A percentile compares a stretch with the other conserved stretches of the same genome.
Conservation (phyloP, 805 yeast species). For the Myxozyma lipomycoides region DNA sequence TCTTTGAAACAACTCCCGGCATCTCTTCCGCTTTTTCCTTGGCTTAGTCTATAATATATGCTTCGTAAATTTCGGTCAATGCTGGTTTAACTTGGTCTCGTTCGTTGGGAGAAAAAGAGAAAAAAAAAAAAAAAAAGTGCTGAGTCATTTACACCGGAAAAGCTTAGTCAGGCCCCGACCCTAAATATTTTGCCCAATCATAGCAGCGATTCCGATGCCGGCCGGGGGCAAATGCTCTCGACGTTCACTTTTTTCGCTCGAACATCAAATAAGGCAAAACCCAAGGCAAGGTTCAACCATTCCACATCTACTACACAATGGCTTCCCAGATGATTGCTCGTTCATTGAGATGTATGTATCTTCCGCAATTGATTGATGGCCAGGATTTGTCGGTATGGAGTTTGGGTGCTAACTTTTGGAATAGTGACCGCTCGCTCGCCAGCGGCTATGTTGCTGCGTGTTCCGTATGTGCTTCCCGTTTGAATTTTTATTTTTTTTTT, state of each 20-base stretch:
- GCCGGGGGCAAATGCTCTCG: too few relatives aligned
- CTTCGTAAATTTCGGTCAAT: too few relatives aligned
- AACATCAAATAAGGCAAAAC: too few relatives aligned
- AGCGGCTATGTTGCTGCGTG: conserved; percentile 20
- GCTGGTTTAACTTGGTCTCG: too few relatives aligned
- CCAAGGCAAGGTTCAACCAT: too few relatives aligned
- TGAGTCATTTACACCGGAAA: background rate
- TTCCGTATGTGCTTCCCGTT: conserved; percentile 21
- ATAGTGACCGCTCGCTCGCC: conserved; percentile 21
- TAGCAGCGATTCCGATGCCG: background rate
- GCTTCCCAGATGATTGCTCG: conserved; percentile 21
- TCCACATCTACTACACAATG: too few relatives aligned
- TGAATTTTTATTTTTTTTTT: background rate
- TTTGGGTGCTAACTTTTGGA: background rate
- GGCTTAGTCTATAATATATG: too few relatives aligned
- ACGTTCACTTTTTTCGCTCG: too few relatives aligned
- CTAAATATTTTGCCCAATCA: background rate
- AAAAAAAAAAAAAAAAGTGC: background rate
- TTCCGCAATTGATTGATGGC: conserved; percentile 1
- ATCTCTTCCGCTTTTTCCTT: background rate
- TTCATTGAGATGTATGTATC: conserved; percentile 2
- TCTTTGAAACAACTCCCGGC: background rate
- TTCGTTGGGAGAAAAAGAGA: background rate
- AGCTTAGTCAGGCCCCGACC: background rate
- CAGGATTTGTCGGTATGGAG: background rate